Base-by-base conservation (phyloP, 2,329 filamentous ascomycete species). In the Venturiaceae sp. region DNA sequence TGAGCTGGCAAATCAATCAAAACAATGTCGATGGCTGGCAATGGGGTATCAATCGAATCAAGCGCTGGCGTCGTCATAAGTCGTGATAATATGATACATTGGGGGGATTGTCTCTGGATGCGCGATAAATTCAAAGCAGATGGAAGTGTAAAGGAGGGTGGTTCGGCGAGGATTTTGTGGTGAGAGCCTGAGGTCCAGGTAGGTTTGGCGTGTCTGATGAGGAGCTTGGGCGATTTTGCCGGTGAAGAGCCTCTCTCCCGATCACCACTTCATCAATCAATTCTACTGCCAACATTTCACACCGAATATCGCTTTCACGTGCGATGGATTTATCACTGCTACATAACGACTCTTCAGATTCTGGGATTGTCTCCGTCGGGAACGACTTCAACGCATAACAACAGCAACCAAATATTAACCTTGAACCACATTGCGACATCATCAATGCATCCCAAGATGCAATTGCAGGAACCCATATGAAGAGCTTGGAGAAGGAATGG, bases 11-110 rank as follows among this genome's bases (percentile, higher is more conserved):
- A 50, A 30, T 50, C 41, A 26, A 50, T n/a, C 26, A 28, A 50
- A 50, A 30, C 26, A 50, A 50, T 50, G 28, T 28, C 5, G 26
- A 26, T 50, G 44, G 44, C 44, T 50, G 44, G 44, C 44, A n/a
- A 30, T 50, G 44, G 44, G 13, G 19, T 26, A 50, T 50, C 44
- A 50, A 30, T 50, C 13, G 44, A n/a, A n/a, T n/a, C 44, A 50
- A 3, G 44, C 44, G 14, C 7, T 1, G 44, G 28, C 44, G 44
- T 50, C 14, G 44, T 50, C 44, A 16, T 50, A 50, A 50, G 26
- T 50, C 44, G 44, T 50, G 44, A 50, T n/a, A n/a, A n/a, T 50
- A 50, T 50, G 26, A 26, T 50, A 50, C 44, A 50, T 50, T 30
- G 44, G 44, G 44, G 28, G 30, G 28, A 50, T 32, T 50, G 44